A percentile compares a stretch with the other conserved stretches of the same genome.
phyloP scores from a whole-genome alignment of 148 eudicot species.

The Dianthus caryophyllus region DNA sequence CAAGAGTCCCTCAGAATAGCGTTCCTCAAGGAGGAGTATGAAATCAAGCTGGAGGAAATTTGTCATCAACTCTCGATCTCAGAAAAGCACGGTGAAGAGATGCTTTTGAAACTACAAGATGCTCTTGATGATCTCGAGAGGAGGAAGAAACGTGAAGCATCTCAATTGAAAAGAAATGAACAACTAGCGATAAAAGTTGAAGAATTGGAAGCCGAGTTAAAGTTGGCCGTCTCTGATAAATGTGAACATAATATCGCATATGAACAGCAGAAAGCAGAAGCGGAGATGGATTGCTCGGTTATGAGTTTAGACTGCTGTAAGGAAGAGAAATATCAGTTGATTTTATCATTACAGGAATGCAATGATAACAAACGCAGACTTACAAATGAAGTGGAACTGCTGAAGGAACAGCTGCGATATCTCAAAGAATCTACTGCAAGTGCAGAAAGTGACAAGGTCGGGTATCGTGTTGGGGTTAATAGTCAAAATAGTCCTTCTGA shows the following conservation, averaged over 20 bases:
- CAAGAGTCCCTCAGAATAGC: conserved; percentile 86
- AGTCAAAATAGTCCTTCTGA: conserved; percentile 16
- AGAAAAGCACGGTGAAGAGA: conserved; percentile 83
- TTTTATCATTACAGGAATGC: conserved; percentile 48
- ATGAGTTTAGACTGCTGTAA: conserved; percentile 88
- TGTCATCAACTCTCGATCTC: conserved; percentile 70
- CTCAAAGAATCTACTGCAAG: conserved; percentile 28
- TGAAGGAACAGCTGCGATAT: conserved; percentile 39
- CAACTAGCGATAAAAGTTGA: conserved; percentile 55
- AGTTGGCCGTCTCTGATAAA: conserved; percentile 52
- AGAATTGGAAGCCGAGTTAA: conserved; percentile 63
- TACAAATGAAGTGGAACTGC: conserved; percentile 37
- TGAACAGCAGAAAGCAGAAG: conserved; percentile 71
- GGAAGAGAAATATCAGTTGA: conserved; percentile 83
- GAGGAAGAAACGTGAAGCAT: conserved; percentile 68
- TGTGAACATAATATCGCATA: conserved; percentile 55
- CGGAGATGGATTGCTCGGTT: conserved; percentile 77
- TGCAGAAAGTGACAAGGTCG: conserved; percentile 20
- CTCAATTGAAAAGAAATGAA: conserved; percentile 59
- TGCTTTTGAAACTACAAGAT: conserved; percentile 88
- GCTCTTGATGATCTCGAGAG: conserved; percentile 68
- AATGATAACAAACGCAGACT: conserved; percentile 44
- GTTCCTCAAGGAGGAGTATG: conserved; percentile 89
- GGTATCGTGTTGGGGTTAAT: conserved; percentile 17
- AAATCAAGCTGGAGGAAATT: conserved; percentile 72